phyloP scores from a whole-genome alignment of 331 rosid species.

The Prunus yedoensis region DNA sequence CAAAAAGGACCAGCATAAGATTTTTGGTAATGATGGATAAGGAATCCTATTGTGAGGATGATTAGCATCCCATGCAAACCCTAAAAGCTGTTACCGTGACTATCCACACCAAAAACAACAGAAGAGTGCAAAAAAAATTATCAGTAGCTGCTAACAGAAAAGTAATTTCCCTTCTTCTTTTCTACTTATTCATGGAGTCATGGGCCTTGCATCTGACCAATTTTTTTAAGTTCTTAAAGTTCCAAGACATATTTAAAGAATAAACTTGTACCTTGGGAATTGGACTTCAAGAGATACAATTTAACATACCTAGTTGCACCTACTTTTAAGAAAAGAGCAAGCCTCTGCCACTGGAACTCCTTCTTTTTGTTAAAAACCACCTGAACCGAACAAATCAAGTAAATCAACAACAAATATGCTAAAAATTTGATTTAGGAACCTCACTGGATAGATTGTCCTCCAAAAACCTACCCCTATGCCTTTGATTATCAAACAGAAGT shows the following conservation, averaged over 20 bases:
- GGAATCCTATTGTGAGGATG: background rate
- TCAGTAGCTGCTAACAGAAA: background rate
- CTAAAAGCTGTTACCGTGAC: background rate
- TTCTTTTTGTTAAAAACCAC: conserved; percentile 80
- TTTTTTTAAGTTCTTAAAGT: background rate
- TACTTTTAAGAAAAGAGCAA: conserved; percentile 71
- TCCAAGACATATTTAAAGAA: background rate
- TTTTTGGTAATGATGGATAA: background rate
- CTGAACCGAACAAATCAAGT: conserved; percentile 38
- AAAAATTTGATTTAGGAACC: background rate
- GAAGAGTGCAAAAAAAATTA: background rate
- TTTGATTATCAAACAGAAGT: background rate
- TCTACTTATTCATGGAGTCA: background rate
- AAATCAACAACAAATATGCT: conserved; percentile 1
- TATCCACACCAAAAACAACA: background rate
- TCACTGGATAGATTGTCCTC: background rate
- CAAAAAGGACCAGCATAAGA: background rate
- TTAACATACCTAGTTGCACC: conserved; percentile 78
- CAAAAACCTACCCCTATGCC: background rate
- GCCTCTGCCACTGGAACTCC: conserved; percentile 89
- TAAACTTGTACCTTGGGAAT: background rate
- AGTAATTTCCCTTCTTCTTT: background rate
- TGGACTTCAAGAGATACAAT: background rate
- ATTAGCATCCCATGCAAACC: too few species aligned
- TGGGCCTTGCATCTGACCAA: background rate